Percentiles rank a stretch among this genome's conserved stretches.
Evolutionary conservation across 495 filamentous ascomycete species (phyloP).

Genomic region (Cladorrhinum samala): DNA sequence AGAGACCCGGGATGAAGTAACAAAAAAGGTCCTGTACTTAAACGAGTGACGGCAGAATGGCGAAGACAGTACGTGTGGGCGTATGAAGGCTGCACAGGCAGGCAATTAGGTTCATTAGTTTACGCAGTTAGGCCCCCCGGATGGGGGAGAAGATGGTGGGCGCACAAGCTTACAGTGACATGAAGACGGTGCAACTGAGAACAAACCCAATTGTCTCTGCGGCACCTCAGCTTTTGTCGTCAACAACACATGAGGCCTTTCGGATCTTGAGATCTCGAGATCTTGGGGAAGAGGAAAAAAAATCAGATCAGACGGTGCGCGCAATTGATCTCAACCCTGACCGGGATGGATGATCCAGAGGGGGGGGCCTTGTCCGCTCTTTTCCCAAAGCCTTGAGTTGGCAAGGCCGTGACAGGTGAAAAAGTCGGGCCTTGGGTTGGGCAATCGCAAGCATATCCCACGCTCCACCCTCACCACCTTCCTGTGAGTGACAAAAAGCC

Average conservation of each 20-base stretch:
- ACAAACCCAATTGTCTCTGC: constrained; percentile 25
- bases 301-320: not conserved
- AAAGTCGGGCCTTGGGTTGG: not conserved
- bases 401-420: not conserved
- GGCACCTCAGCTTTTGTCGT: constrained; percentile 6
- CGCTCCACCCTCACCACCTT: not conserved
- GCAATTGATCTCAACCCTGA: not conserved
- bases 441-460: not conserved
- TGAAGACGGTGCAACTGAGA: constrained; percentile 14
- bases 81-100: constrained; percentile 8
- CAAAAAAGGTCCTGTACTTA: not conserved
- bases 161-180: constrained; percentile 26
- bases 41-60: constrained; percentile 16
- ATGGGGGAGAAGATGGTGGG: not conserved
- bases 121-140: not conserved
- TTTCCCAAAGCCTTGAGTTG: not conserved
- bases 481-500: too few species aligned
- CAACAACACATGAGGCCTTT: not conserved
- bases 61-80: not conserved
- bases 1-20: not conserved
- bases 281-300: not conserved
- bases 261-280: not conserved
- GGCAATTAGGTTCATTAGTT: constrained; percentile 3
- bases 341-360: not conserved
- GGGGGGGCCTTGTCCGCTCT: not conserved